phyloP scores from a whole-genome alignment of 768 basidiomycete genomes.

The Kwoniella dendrophila region DNA sequence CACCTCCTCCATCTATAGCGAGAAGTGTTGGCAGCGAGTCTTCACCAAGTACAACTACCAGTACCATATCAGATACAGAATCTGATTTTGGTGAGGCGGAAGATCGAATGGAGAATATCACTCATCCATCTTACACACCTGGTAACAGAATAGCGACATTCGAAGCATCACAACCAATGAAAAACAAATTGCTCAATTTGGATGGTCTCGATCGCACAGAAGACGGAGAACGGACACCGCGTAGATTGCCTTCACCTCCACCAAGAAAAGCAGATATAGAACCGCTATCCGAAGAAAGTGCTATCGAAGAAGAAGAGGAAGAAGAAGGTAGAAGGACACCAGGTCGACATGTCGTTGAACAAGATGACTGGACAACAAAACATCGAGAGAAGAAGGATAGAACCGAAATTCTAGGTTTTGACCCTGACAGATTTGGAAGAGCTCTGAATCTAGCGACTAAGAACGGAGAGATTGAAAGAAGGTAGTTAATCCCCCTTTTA shows the following conservation, averaged over 20 bases:
- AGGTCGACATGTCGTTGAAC: background rate
- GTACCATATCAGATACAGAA: conserved; percentile 8
- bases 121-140: background rate
- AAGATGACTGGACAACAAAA: conserved; percentile 2
- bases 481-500: no score
- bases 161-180: conserved; percentile 1
- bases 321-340: conserved; percentile 9
- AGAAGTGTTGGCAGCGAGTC: conserved; percentile 5
- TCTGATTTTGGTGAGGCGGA: conserved; percentile 5
- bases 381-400: background rate
- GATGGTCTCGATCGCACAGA: background rate
- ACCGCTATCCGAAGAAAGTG: background rate
- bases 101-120: background rate
- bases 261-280: conserved; percentile 11
- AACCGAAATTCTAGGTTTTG: conserved; percentile 12
- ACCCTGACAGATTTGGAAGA: conserved; percentile 16
- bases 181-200: background rate
- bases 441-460: conserved; percentile 11
- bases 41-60: conserved; percentile 5
- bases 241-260: conserved; percentile 18
- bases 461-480: conserved; percentile 1
- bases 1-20: conserved; percentile 14
- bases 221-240: conserved; percentile 19
- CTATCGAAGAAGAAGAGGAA: conserved; percentile 11
- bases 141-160: background rate